Evolutionary conservation across 345 rosid genomes (phyloP).

Genomic region (Dovyalis caffra): DNA sequence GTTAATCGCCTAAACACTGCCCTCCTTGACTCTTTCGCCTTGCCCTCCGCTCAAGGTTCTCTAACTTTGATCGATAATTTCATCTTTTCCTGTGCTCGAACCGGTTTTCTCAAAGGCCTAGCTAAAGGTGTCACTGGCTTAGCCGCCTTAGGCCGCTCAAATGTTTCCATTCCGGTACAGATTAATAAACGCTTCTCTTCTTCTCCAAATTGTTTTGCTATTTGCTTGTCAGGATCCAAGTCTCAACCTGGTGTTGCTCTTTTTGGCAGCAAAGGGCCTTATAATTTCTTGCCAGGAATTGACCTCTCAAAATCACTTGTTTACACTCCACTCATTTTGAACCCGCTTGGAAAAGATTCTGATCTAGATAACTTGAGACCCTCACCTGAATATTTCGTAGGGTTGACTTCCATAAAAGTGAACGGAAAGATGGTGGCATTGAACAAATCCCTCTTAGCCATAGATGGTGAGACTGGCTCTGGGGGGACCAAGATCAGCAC

Average conservation of each 20-base stretch:
- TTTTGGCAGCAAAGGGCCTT: constrained; percentile 35
- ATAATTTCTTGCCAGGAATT: constrained; percentile 12
- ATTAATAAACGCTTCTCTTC: no score
- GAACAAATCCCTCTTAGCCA: neutral
- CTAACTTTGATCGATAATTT: neutral
- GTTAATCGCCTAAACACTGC: constrained; percentile 3
- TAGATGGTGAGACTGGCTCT: constrained; percentile 9
- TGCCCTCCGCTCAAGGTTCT: no score
- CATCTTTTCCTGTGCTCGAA: no score
- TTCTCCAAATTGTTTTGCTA: no score
- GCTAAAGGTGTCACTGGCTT: no score
- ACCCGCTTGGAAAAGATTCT: constrained; percentile 24
- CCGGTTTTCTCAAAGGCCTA: no score
- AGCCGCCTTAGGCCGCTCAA: no score
- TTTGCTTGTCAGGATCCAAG: no score
- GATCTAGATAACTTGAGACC: constrained; percentile 21
- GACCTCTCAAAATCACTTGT: constrained; percentile 29
- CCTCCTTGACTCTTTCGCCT: no score
- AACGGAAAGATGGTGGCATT: constrained; percentile 11
- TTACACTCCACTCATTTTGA: constrained; percentile 18
- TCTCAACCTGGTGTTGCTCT: no score
- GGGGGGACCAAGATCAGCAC: constrained; percentile 27
- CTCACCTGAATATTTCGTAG: constrained; percentile 22
- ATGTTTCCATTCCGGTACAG: no score
- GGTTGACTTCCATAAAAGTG: constrained; percentile 8